Evolutionary conservation across 805 yeast species (phyloP).

Genomic region (Ogataea haglerorum): DNA sequence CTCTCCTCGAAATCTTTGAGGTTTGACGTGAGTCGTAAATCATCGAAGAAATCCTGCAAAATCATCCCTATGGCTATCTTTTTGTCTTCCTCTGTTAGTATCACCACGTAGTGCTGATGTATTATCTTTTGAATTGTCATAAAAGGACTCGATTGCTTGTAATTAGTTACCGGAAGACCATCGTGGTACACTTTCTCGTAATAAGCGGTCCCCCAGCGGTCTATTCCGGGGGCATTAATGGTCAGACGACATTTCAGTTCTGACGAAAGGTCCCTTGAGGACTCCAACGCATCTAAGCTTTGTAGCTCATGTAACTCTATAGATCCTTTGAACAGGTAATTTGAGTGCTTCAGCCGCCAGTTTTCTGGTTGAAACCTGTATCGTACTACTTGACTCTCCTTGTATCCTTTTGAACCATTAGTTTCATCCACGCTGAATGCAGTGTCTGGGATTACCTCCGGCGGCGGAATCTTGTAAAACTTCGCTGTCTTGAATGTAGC

Average conservation of each 20-base stretch:
- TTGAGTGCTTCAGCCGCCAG: constrained; percentile 15
- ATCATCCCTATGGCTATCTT: constrained; percentile 27
- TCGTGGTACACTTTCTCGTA: constrained; percentile 11
- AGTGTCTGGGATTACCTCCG: constrained; percentile 15
- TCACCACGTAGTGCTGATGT: constrained; percentile 23
- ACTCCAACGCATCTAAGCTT: constrained; percentile 15
- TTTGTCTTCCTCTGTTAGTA: constrained; percentile 15
- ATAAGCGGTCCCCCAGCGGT: constrained; percentile 18
- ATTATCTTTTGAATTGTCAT: constrained; percentile 22
- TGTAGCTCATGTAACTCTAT: constrained; percentile 24
- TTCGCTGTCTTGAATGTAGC: constrained; percentile 25
- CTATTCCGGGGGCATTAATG: constrained; percentile 10
- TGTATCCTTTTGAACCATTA: constrained; percentile 5
- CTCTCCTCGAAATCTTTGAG: constrained; percentile 20
- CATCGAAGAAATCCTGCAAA: constrained; percentile 26
- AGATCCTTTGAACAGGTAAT: constrained; percentile 23
- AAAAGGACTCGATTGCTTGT: constrained; percentile 15
- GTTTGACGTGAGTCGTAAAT: constrained; percentile 20
- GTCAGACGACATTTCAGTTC: constrained; percentile 18
- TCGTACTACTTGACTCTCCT: constrained; percentile 12
- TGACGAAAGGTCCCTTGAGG: constrained; percentile 14
- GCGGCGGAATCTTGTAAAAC: constrained; percentile 26
- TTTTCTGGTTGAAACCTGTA: constrained; percentile 18
- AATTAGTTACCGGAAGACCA: constrained; percentile 12
- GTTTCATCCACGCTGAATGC: constrained; percentile 7